Evolutionary conservation across 306 rosid species (phyloP), one percentile per base, ranked within the genome.

Genomic region (Lathyrus aphaca): DNA sequence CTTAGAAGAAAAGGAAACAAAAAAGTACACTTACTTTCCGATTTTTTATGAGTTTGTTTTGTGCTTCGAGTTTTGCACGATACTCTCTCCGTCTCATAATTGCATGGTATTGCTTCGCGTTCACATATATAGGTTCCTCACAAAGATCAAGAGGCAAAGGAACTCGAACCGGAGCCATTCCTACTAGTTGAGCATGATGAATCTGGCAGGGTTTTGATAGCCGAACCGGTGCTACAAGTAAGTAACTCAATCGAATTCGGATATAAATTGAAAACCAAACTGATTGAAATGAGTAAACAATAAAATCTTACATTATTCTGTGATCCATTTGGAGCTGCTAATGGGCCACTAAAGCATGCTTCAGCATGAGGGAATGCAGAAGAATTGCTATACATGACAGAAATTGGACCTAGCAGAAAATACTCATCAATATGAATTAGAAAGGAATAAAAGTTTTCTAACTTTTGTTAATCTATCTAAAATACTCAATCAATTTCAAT

Each of bases 101-200:
- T 66, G 96, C 98, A 65, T 82, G 96, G 84, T 89, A 92, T 73
- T 89, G 98, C 77, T 92, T 89, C 7, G 98, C 84, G 71, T 92
- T 92, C 77, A 92, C 98, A 72, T 83, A 92, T 39, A 89, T 85
- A 40, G 96, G 92, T 77, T 79, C 85, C 19, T 87, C 88, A 2
- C 68, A 45, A 5, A 85, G 66, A 67, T 83, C 84, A 38, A 80
- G 85, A 4, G 87, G 92, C 76, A 87, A 79, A 8, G 89, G 89
- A 64, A 86, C 63, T 19, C 92, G 74, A 67, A 55, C 73, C 8
- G 90, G 81, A 78, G 82, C 42, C 83, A 77, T 68, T 75, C 86
- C 90, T 16, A 68, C 53, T 25, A 75, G 58, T 68, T 79, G 96
- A 38, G 84, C 64, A 77, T 73, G 82, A 81, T 40, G 21, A 56